phyloP scores from a whole-genome alignment of 495 filamentous ascomycete species.

The Xylaria scruposa region DNA sequence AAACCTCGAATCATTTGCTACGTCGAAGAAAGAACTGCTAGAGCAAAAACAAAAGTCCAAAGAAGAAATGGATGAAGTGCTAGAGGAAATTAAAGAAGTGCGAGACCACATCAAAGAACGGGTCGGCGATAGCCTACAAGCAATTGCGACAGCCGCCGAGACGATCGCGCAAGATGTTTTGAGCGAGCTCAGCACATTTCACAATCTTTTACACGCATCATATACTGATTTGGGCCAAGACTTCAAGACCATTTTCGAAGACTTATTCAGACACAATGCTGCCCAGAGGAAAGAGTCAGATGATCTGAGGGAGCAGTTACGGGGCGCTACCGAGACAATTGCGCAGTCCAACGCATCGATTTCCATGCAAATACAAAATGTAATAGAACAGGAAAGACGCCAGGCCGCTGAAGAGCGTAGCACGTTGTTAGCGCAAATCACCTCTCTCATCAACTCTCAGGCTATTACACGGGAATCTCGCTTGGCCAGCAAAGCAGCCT shows the following conservation, averaged over 20 bases:
- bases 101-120: slow-evolving; percentile 85
- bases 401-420: slow-evolving; percentile 77
- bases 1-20: slow-evolving; percentile 68
- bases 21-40: slow-evolving; percentile 69
- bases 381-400: slow-evolving; percentile 75
- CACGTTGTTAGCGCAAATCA: slow-evolving; percentile 76
- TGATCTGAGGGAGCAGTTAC: slow-evolving; percentile 70
- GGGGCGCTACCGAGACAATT: slow-evolving; percentile 67
- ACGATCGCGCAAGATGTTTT: slow-evolving; percentile 91
- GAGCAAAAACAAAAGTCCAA: slow-evolving; percentile 72
- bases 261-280: slow-evolving; percentile 71
- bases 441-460: slow-evolving; percentile 72
- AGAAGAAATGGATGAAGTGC: slow-evolving; percentile 86
- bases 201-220: slow-evolving; percentile 81
- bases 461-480: slow-evolving; percentile 75
- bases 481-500: slow-evolving; percentile 65
- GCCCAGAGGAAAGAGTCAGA: slow-evolving; percentile 82
- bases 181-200: slow-evolving; percentile 80
- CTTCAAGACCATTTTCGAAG: slow-evolving; percentile 84
- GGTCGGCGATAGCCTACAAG: slow-evolving; percentile 84
- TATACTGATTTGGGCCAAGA: slow-evolving; percentile 90
- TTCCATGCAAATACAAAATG: slow-evolving; percentile 70
- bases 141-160: slow-evolving; percentile 83
- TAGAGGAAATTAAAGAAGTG: slow-evolving; percentile 89
- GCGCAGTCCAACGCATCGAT: slow-evolving; percentile 70